phyloP scores from a whole-genome alignment of 164 flowering plant genomes.

The Malania oleifera region DNA sequence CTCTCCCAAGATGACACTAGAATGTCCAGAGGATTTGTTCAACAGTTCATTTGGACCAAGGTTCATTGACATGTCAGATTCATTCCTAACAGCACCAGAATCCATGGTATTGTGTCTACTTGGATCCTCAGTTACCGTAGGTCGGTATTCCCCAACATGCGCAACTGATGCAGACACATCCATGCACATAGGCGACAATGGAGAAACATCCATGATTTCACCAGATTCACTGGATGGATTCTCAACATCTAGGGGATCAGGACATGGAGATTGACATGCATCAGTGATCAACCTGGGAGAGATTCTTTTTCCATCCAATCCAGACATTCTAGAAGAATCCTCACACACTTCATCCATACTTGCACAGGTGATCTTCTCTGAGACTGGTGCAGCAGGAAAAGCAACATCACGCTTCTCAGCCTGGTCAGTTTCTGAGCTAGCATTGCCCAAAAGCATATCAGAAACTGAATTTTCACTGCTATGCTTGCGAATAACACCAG shows the following conservation, averaged over 20 bases:
- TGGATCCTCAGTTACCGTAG: not conserved
- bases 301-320: conserved; percentile 1
- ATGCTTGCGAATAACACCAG: not conserved
- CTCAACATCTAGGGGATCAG: not conserved
- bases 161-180: conserved; percentile 7
- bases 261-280: conserved; percentile 3
- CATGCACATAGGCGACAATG: conserved; percentile 8
- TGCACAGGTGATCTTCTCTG: conserved; percentile 5
- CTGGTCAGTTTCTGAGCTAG: not conserved
- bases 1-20: not conserved
- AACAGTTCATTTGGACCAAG: not conserved
- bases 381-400: not conserved
- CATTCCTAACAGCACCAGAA: not conserved
- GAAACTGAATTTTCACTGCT: not conserved
- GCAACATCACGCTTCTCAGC: conserved; percentile 8
- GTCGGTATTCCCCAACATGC: conserved; percentile 3
- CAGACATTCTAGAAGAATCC: conserved; percentile 8
- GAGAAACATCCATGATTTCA: not conserved
- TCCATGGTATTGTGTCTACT: not conserved
- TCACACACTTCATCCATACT: not conserved
- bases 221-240: conserved; percentile 6
- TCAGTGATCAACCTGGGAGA: conserved; percentile 4
- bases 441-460: not conserved
- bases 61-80: not conserved
- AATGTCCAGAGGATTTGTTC: not conserved